Base-by-base conservation (phyloP, 139 green algal species). In the Micromonas pusilla region DNA sequence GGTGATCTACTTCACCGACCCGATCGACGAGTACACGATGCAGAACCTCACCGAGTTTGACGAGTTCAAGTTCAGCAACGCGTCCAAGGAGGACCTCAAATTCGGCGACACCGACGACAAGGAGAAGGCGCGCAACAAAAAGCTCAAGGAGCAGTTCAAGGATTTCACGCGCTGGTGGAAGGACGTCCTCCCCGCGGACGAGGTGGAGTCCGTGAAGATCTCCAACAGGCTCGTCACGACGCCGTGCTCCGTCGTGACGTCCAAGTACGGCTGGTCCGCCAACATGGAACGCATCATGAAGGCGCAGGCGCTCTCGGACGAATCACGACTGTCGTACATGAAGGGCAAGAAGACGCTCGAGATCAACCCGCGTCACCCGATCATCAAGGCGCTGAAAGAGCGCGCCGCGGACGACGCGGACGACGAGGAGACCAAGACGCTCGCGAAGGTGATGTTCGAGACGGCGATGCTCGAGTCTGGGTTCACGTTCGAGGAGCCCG, bases 231-330 rank as follows among this genome's bases (percentile, higher is more conserved):
- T 99, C 54, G 36, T 87, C 31, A 89, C 79, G 66, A 91, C 94
- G 0, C 95, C 95, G 60, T 96, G 90, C 79, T 88, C 97, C 0
- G 93, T 99, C 2, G 91, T 97, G 3, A 89, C 91, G 3, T 86
- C 80, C 85, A 97, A 97, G 85, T 98, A 96, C 78, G 95, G 95
- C 30, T 97, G 93, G 87, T 91, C 81, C 13, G 95, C 95, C 67
- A 97, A 97, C 87, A 99, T 99, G 95, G 92, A 98, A 89, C 88
- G 90, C 72, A 97, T 99, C 87, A 96, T 96, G 88, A 88, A 83
- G 25, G 81, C 89, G 28, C 85, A 89, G 72, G 85, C 92, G 25
- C 76, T 95, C 33, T 68, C 64, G n/a, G 81, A 91, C 72, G 64
- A 82, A 0, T 62, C 21, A 2, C 53, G 79, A 65, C n/a, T 72